Base-by-base conservation (phyloP, 192 early-diverging fungal genomes). In the Chytriomyces hyalinus region DNA sequence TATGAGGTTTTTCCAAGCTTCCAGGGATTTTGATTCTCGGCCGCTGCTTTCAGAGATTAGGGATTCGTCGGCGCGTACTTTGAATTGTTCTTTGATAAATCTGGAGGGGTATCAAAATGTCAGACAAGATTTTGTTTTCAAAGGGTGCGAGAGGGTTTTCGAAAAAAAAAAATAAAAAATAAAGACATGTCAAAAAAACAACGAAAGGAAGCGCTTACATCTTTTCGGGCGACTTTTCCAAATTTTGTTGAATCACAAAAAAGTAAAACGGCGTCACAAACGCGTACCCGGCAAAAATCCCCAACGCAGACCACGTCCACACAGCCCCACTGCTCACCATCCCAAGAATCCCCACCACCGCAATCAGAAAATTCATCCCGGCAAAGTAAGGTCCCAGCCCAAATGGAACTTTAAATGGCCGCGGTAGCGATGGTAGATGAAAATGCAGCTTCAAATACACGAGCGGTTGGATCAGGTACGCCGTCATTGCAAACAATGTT, bases 381-480 rank as follows among this genome's bases (percentile, higher is more conserved):
- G 68, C 68, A 15, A n/a, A 49, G 3, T 4, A 11, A 22, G 45
- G 20, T 2, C 68, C 68, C 1, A 70, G 36, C 3, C 20, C n/a
- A 15, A 48, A 53, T 53, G 68, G 68, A 53, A 49, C 24, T 26
- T 70, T 70, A 15, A 70, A 70, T 3, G 68, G 61, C 6, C 73
- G 61, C 0, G 73, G 73, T 11, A 74, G 65, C 8, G 22, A n/a
- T 43, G 61, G 60, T 49, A 74, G 15, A 7, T 11, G 6, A 0
- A 26, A 65, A 20, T 51, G 61, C 9, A 74, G 49, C 2, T 43
- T 24, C 4, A 74, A 45, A 28, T 65, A 74, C 48, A 74, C 73
- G 11, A 74, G 15, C 13, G 73, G 73, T 74, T 74, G 46, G 1
- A 74, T 20, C 3, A 74, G 6, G 59, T 74, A 74, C 7, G 73